These are phyloP conservation scores for Phyllosticta citriasiana DNA, from an alignment of 2,329 filamentous ascomycete genomes.

Conservation along the genomic window DNA sequence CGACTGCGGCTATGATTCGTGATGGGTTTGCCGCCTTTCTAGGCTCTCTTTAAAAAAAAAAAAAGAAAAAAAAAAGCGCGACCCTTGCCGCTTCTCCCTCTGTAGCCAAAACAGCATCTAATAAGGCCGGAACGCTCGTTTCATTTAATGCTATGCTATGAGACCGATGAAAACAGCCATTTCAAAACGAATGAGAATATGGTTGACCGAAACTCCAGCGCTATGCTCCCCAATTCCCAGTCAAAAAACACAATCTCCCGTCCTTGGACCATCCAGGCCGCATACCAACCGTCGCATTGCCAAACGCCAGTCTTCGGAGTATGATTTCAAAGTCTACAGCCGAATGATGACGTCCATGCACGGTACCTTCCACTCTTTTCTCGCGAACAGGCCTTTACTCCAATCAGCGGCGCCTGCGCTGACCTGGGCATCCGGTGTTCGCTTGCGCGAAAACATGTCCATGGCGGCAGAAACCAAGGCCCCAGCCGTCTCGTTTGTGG, in stretches of 20 bases:
- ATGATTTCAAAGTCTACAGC: conserved; percentile 37
- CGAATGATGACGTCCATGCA: conserved; percentile 83
- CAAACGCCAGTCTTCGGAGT: neutral
- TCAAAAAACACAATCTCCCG: neutral
- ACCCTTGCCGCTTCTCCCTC: neutral
- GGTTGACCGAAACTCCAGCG: conserved; percentile 3
- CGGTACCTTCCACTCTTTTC: conserved; percentile 80
- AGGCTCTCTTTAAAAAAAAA: neutral
- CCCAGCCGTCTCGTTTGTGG: conserved; percentile 59
- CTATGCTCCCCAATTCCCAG: conserved; percentile 4
- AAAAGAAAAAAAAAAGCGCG: neutral
- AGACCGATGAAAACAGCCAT: neutral
- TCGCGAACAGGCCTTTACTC: conserved; percentile 60
- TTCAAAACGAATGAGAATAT: neutral
- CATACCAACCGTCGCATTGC: neutral
- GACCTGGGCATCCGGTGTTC: conserved; percentile 12
- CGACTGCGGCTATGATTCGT: neutral
- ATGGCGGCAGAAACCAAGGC: conserved; percentile 58
- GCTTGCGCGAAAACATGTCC: conserved; percentile 43
- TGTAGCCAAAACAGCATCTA: neutral
- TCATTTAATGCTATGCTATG: neutral
- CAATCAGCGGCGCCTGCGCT: neutral
- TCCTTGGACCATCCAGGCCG: neutral
- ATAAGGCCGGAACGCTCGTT: neutral
- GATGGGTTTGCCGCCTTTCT: neutral